A percentile compares a stretch with the other conserved stretches of the same genome.
These are phyloP conservation scores for Pecoramyces ruminantium DNA, from an alignment of 192 early-diverging fungal genomes.

Conservation along the genomic window DNA sequence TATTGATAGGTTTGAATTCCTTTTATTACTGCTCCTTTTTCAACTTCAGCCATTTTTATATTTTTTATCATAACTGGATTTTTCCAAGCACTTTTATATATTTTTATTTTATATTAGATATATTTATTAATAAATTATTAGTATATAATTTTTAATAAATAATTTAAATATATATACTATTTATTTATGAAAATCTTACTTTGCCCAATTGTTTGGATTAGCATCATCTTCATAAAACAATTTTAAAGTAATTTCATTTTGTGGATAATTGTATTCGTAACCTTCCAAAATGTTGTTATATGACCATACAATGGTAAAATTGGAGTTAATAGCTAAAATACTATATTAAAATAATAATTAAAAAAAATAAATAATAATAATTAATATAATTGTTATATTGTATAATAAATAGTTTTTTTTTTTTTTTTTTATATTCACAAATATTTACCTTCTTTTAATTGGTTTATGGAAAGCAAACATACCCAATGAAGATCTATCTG, in stretches of 20 bases:
- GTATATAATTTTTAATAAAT: no score
- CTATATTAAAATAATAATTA: no score
- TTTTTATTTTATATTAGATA: no score
- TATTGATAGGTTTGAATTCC: background rate
- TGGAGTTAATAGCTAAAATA: background rate
- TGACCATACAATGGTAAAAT: background rate
- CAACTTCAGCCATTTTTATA: background rate
- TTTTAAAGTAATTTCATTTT: background rate
- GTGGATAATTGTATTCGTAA: background rate
- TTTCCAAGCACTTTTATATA: background rate
- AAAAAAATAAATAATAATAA: no score
- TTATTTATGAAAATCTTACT: no score
- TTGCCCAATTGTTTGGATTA: background rate
- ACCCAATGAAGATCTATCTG: background rate
- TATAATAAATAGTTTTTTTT: no score
- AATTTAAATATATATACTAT: no score
- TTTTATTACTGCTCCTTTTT: background rate
- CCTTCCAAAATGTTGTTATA: background rate
- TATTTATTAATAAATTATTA: no score
- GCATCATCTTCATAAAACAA: background rate
- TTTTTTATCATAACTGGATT: background rate
- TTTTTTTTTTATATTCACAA: no score
- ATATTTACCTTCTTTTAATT: background rate
- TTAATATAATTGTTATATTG: no score
- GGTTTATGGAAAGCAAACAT: background rate